Evolutionary conservation across 164 flowering plant species (phyloP), one percentile per base, ranked within the genome.

Genomic region (Litsea cubeba): DNA sequence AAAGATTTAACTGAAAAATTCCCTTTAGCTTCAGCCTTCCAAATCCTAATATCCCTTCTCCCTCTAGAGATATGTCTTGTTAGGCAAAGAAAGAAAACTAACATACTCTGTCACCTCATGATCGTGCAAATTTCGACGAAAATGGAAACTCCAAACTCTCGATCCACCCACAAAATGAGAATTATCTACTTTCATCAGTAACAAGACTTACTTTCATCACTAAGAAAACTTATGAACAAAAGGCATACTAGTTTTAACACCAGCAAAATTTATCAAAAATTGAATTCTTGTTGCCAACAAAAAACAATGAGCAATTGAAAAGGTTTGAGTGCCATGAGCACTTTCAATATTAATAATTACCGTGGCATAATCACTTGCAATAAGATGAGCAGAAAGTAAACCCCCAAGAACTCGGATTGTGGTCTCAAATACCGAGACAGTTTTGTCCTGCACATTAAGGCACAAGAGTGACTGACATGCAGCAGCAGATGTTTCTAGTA

Each of bases 391-490:
- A 68, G 99, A 93, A 62, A 95, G 91, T 80, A 95, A 84, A 71
- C 99, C 97, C 76, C 99, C 99, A 79, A 95, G 94, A 69, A 95
- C 77, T 20, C 99, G 86, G 75, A 95, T 95, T 17, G 93, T 90
- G 3, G 98, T 95, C 86, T 95, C 99, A 81, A 95, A 95, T 24
- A 95, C 86, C 46, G 99, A 95, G 18, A 95, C 97, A 12, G 98
- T 95, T 81, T 95, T 95, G 80, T 95, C 93, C 99, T 95, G 93
- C 85, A 89, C 12, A 67, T 62, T 40, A 40, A 40, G 54, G 3
- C 57, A 67, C 25, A 74, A 8, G 57, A 67, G n/a, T 22, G 18
- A 40, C 3, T 18, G 25, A 30, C 17, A 54, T 54, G 60, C 6
- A 54, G 60, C 60, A 54, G 12, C 46, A 40, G 46, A 40, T 40